Base-by-base conservation (phyloP, 2,329 filamentous ascomycete species). In the Canariomyces notabilis region DNA sequence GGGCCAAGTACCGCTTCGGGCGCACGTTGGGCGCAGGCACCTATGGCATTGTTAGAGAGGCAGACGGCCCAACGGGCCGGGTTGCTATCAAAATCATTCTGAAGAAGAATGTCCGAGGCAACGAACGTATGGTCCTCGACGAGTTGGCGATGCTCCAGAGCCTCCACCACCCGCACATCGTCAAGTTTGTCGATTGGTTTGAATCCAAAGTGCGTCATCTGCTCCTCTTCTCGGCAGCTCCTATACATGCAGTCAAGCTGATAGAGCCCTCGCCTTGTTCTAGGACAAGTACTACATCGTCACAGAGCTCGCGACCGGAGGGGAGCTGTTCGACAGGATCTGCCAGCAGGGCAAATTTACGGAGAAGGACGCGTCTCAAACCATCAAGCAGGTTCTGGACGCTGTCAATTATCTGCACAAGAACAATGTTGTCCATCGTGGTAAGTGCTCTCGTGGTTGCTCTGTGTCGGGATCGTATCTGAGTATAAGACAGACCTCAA, bases 271-370 rank as follows among this genome's bases (percentile, higher is more conserved):
- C 15, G 26, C 18, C 18, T 12, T 20, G 8, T 8, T 21, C 22
- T 59, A 95, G 89, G 93, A 98, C 75, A 98, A 98, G 74, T 98
- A 95, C 73, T 98, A 98, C 68, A 97, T 98, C 58, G 90, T 98
- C 59, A 98, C 93, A 23, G 86, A 98, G 68, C 77, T 98, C 46
- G 93, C 93, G 34, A 95, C 88, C 0, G 93, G 93, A 57, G 93
- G 93, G 65, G 93, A 98, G 71, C 73, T 98, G 53, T 98, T 98
- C 67, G 93, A 98, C 63, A 85, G 94, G 46, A 98, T 98, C 60
- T 98, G 93, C 71, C 90, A 97, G 63, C 87, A 94, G 68, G 94
- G 93, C 59, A 95, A 89, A 65, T 98, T 97, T 71, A 98, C 93
- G 12, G 93, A 98, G 67, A 97, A 95, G 72, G 93, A 98, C 71